Percentiles rank a stretch among this genome's conserved stretches.
Evolutionary conservation across 2,329 filamentous ascomycete genomes (phyloP).

Genomic region (Xylariaceae sp.): DNA sequence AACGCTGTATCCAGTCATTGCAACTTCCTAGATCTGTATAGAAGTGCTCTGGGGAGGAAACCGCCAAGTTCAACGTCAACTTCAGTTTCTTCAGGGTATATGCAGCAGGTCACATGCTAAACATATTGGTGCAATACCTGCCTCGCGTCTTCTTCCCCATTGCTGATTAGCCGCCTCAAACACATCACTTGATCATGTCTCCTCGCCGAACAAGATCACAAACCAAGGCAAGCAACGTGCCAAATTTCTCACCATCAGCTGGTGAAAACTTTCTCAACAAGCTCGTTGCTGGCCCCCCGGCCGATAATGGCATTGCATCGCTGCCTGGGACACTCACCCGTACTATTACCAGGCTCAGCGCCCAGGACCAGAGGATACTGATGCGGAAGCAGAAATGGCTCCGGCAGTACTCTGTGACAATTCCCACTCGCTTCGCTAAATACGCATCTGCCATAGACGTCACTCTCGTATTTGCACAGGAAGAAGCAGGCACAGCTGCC

Average conservation of each 20-base stretch:
- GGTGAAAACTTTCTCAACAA: not conserved
- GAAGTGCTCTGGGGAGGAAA: too few species aligned
- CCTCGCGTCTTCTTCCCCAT: too few species aligned
- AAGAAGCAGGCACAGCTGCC: slow-evolving; percentile 12
- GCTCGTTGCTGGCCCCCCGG: not conserved
- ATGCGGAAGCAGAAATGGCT: slow-evolving; percentile 11
- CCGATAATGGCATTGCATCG: not conserved
- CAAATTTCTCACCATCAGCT: not conserved
- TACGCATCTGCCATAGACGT: not conserved
- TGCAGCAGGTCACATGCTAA: too few species aligned
- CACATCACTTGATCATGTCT: slow-evolving; percentile 5
- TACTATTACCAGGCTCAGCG: slow-evolving; percentile 2
- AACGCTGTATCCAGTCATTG: too few species aligned
- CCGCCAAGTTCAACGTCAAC: too few species aligned
- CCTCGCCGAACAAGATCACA: slow-evolving; percentile 7
- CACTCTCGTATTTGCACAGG: slow-evolving; percentile 9
- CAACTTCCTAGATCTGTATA: too few species aligned
- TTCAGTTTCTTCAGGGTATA: too few species aligned
- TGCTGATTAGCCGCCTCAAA: too few species aligned
- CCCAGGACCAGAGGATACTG: slow-evolving; percentile 2
- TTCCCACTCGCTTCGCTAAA: not conserved
- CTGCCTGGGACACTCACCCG: not conserved
- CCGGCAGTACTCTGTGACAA: not conserved
- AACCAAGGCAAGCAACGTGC: not conserved
- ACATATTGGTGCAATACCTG: too few species aligned